Evolutionary conservation across 441 rosid genomes (phyloP).

Genomic region (Populus hybrid): DNA sequence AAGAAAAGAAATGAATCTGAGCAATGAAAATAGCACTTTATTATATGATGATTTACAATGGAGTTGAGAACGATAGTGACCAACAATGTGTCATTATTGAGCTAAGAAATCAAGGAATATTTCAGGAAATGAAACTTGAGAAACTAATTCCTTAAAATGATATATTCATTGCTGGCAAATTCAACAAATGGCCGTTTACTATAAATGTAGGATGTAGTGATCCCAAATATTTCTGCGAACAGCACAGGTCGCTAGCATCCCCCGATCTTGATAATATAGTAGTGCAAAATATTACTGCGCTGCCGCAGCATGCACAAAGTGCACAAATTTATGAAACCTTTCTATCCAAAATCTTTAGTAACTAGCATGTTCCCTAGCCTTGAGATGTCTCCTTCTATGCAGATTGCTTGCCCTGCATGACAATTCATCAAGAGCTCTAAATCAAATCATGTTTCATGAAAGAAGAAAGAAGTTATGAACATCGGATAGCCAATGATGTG

Average conservation of each 20-base stretch:
- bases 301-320: background rate
- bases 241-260: background rate
- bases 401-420: slow-evolving; percentile 44
- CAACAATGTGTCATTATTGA: background rate
- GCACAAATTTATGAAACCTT: background rate
- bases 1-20: background rate
- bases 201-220: background rate
- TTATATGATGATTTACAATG: background rate
- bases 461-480: background rate
- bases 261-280: background rate
- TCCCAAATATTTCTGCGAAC: background rate
- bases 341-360: background rate
- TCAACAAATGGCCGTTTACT: background rate
- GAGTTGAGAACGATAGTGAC: background rate
- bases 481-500: background rate
- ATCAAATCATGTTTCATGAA: background rate
- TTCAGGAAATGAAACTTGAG: background rate
- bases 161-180: background rate
- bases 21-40: background rate
- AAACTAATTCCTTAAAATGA: background rate
- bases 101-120: background rate
- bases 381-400: slow-evolving; percentile 37
- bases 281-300: background rate
- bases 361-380: slow-evolving; percentile 2
- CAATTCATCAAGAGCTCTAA: slow-evolving; percentile 1